Conservation (phyloP, 495 filamentous ascomycete genomes). For the Neurospora sp. region DNA sequence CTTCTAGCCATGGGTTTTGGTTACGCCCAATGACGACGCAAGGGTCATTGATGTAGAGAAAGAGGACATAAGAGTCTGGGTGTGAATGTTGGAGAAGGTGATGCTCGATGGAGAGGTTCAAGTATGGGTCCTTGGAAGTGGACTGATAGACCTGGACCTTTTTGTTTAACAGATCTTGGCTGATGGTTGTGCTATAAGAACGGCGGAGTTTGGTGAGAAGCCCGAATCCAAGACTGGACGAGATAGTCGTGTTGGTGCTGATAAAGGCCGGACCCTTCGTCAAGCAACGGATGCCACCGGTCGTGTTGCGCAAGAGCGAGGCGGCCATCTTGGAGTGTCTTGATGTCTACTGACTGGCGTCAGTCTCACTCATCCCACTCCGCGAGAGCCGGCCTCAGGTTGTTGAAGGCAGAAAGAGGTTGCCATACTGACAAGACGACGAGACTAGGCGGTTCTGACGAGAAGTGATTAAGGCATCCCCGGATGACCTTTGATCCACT, state of each 20-base stretch:
- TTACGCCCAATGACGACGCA: slow-evolving; percentile 89
- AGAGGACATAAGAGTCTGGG: slow-evolving; percentile 61
- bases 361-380: not conserved
- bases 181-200: not conserved
- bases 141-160: slow-evolving; percentile 64
- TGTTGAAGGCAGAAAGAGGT: not conserved
- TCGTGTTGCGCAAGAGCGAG: not conserved
- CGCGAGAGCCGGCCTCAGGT: not conserved
- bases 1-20: slow-evolving; percentile 94
- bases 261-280: not conserved
- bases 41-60: slow-evolving; percentile 79
- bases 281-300: not conserved
- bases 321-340: not conserved
- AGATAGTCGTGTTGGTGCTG: not conserved
- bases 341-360: not conserved
- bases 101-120: slow-evolving; percentile 95
- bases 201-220: not conserved
- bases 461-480: not conserved
- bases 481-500: not conserved
- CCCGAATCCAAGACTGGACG: not conserved
- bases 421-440: not conserved
- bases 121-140: slow-evolving; percentile 59
- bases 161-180: not conserved
- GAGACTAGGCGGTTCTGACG: not conserved
- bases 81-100: slow-evolving; percentile 67